Evolutionary conservation across 2,329 filamentous ascomycete genomes (phyloP), one percentile per base, ranked within the genome.

Genomic region (Elsinoe ampelina): DNA sequence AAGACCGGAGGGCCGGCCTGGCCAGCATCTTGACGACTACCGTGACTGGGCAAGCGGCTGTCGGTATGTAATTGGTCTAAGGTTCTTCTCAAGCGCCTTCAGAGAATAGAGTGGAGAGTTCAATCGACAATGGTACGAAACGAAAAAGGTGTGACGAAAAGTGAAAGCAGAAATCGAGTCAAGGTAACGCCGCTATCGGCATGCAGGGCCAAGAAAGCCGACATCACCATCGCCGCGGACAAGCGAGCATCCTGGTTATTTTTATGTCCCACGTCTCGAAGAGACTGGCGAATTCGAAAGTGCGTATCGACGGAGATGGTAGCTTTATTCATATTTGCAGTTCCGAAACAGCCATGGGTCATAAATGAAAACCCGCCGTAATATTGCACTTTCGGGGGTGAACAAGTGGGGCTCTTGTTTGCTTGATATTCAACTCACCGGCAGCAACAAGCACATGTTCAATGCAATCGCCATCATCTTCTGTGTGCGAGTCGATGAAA

Each of bases 141-240:
- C 30, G 17, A 13, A 50, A 50, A 50, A 50, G 32, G 8, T 13
- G 48, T 52, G 48, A 52, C 48, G 48, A 52, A 52, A 52, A 47
- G 34, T 42, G 42, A n/a, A 35, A 48, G 20, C 19, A 56, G 54
- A 56, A 35, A 34, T 56, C 41, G 54, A 56, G 54, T 56, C 54
- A 56, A 56, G 10, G 19, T 38, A 47, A 4, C 54, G 54, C 54
- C 54, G 54, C 54, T 56, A 56, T 56, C 54, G 54, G 54, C 54
- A 32, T 41, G n/a, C 32, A 15, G 11, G 20, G 52, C 52, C 36
- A 55, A 55, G 52, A 30, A 32, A n/a, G 52, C 22, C 34, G 36
- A 54, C 47, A 51, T 51, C 47, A 35, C 47, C 47, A 51, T 19
- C 47, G 12, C 47, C 8, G 41, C 41, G 26, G 17, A n/a, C 41